A percentile compares a stretch with the other conserved stretches of the same genome.
phyloP scores from a whole-genome alignment of 2,329 filamentous ascomycete genomes.

The Dactylella cylindrospora region DNA sequence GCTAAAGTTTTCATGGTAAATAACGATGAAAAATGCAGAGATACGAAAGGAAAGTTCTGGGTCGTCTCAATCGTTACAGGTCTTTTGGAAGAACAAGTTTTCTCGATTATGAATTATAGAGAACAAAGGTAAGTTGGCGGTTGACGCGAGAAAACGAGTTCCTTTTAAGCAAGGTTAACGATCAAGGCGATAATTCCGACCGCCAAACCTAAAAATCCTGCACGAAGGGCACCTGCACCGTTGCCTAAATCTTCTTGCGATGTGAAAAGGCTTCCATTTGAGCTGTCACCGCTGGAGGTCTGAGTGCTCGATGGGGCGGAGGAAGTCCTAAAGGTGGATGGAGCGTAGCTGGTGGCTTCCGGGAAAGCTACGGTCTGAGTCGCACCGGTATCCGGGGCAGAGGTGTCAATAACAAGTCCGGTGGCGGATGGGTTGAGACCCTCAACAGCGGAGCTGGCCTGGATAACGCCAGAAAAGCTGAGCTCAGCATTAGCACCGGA shows the following conservation, averaged over 20 bases:
- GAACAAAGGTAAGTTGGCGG: too few species aligned
- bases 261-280: conserved; percentile 38
- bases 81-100: too few species aligned
- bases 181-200: conserved; percentile 30
- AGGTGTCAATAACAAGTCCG: conserved; percentile 40
- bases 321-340: conserved; percentile 28
- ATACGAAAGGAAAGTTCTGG: too few species aligned
- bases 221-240: conserved; percentile 14
- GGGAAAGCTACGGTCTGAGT: conserved; percentile 26
- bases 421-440: conserved; percentile 11
- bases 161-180: conserved; percentile 33
- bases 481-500: conserved; percentile 9
- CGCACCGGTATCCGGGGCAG: conserved; percentile 7
- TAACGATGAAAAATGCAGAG: too few species aligned
- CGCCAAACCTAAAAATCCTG: conserved; percentile 9
- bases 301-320: conserved; percentile 7
- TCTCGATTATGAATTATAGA: too few species aligned
- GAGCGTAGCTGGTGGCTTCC: conserved; percentile 16
- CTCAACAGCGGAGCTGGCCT: conserved; percentile 10
- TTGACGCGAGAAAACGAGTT: conserved; percentile 1
- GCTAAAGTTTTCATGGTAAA: too few species aligned
- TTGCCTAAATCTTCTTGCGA: conserved; percentile 21
- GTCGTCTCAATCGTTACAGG: too few species aligned
- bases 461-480: conserved; percentile 17
- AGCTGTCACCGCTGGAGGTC: background rate